Evolutionary conservation across 2,329 filamentous ascomycete genomes (phyloP).

Genomic region (Colletotrichum shisoi): DNA sequence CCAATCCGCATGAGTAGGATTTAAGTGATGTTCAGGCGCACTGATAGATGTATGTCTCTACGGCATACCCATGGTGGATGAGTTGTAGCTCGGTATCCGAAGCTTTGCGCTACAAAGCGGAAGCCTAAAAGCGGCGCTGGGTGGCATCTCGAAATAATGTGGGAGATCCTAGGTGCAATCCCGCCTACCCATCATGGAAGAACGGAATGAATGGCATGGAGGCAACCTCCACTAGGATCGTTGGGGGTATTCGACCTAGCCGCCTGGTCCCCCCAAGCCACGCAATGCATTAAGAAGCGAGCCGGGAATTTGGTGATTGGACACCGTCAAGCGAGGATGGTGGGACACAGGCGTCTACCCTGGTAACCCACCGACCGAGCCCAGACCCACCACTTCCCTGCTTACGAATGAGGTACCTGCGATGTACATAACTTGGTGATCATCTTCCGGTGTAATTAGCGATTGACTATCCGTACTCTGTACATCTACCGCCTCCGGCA

Average conservation of each 20-base stretch:
- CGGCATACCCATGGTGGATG: background rate
- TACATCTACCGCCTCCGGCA: background rate
- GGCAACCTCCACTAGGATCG: background rate
- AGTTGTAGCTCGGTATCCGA: background rate
- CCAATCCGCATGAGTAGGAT: slow-evolving; percentile 1
- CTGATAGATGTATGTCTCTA: no score
- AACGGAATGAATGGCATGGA: background rate
- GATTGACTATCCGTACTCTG: no score
- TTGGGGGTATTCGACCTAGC: background rate
- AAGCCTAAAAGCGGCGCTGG: background rate
- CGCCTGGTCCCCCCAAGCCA: background rate
- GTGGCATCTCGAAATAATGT: background rate
- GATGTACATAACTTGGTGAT: background rate
- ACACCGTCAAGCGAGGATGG: slow-evolving; percentile 46
- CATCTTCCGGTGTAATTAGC: background rate
- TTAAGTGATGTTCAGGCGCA: background rate
- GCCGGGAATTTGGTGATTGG: slow-evolving; percentile 48
- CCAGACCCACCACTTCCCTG: background rate
- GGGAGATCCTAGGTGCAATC: no score
- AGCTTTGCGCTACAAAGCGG: background rate
- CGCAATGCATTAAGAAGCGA: slow-evolving; percentile 45
- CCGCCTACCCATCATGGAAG: no score
- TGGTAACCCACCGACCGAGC: background rate
- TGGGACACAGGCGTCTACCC: slow-evolving; percentile 2
- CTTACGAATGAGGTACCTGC: background rate